Percentiles rank a stretch among this genome's conserved stretches.
These are phyloP conservation scores for Trametes polyzona DNA, from an alignment of 1,284 basidiomycete species.

Conservation along the genomic window DNA sequence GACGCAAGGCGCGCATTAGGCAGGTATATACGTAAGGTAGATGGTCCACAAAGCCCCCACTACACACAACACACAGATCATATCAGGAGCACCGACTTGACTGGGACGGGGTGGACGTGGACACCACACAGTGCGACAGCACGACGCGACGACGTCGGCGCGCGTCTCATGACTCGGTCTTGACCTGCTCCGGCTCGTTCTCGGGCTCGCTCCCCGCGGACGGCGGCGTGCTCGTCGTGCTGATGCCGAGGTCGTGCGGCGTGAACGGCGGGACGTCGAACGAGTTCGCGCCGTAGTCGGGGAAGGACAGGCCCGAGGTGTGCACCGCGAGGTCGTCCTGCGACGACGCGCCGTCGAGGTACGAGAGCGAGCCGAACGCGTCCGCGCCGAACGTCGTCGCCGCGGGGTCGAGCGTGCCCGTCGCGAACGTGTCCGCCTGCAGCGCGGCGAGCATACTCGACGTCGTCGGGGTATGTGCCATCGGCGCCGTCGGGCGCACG, in stretches of 20 bases:
- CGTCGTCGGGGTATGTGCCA: slow-evolving; percentile 80
- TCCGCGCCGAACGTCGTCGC: slow-evolving; percentile 64
- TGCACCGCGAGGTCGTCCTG: slow-evolving; percentile 60
- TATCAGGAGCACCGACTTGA: slow-evolving; percentile 4
- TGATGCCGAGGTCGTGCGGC: slow-evolving; percentile 66
- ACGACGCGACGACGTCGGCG: not conserved
- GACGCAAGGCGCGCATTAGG: slow-evolving; percentile 28
- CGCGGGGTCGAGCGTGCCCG: slow-evolving; percentile 63
- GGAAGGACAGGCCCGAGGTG: slow-evolving; percentile 59
- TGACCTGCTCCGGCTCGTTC: slow-evolving; percentile 48
- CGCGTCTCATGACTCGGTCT: slow-evolving; percentile 43
- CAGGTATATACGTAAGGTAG: slow-evolving; percentile 24
- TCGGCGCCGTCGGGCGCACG: slow-evolving; percentile 49
- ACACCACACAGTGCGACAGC: no score
- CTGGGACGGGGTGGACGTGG: not conserved
- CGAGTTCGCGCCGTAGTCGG: slow-evolving; percentile 62
- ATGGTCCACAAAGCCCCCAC: slow-evolving; percentile 28
- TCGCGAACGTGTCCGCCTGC: slow-evolving; percentile 71
- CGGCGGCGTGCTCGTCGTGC: slow-evolving; percentile 49
- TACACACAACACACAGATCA: not conserved
- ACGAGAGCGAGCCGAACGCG: slow-evolving; percentile 68
- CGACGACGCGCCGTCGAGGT: slow-evolving; percentile 70
- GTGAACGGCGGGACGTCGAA: slow-evolving; percentile 72
- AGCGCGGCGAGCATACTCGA: slow-evolving; percentile 86
- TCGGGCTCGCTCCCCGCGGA: slow-evolving; percentile 57